Percentiles rank a stretch among this genome's conserved stretches.
Evolutionary conservation across 2,329 filamentous ascomycete species (phyloP).

Genomic region (Aspergillus vadensis): DNA sequence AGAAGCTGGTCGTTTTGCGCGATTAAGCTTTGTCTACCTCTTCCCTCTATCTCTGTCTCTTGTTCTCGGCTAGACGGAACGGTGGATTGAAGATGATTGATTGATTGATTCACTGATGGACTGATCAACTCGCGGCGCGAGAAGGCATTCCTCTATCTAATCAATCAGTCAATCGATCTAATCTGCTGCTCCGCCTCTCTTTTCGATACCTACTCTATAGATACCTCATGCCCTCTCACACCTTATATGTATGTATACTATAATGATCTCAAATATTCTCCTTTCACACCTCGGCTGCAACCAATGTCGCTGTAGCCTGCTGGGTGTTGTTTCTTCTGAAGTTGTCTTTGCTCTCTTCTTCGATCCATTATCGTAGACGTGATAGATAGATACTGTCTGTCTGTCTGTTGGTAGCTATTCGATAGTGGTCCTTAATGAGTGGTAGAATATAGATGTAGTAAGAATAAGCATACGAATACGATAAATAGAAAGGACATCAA

Average conservation of each 20-base stretch:
- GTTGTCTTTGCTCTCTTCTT: no score
- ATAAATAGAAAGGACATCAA: neutral
- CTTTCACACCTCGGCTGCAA: neutral
- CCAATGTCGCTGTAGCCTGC: no score
- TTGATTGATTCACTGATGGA: neutral
- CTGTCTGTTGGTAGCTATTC: no score
- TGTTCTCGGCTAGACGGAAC: neutral
- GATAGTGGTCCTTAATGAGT: no score
- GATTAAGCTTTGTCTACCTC: conserved; percentile 4
- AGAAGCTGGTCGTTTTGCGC: conserved; percentile 39
- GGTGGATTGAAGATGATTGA: neutral
- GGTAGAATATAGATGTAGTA: no score
- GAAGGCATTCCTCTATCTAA: neutral
- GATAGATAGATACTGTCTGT: no score
- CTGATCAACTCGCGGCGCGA: neutral
- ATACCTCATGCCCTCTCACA: neutral
- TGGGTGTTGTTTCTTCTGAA: no score
- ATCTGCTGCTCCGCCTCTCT: neutral
- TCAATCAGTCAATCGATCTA: neutral
- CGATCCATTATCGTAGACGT: no score
- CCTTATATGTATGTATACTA: neutral
- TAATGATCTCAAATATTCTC: neutral
- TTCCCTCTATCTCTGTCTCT: neutral
- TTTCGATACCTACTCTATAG: neutral
- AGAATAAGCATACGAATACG: no score